These are phyloP conservation scores for Myriosclerotinia duriaeana DNA, from an alignment of 2,329 filamentous ascomycete species.

Conservation along the genomic window DNA sequence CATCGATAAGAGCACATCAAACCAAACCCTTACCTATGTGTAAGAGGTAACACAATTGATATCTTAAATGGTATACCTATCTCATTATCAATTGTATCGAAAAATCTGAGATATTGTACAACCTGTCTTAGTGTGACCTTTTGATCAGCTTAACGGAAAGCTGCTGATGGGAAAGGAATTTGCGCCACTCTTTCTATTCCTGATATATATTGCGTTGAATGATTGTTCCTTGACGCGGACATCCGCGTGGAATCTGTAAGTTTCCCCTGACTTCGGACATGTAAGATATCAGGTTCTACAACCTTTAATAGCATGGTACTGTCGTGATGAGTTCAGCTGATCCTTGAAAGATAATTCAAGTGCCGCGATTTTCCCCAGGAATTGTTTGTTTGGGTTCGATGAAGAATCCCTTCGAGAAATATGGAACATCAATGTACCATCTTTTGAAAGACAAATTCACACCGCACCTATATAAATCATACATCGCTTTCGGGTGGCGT, in stretches of 20 bases:
- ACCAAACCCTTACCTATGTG: background rate
- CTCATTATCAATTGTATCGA: slow-evolving; percentile 7
- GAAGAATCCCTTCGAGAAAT: slow-evolving; percentile 3
- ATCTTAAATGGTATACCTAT: background rate
- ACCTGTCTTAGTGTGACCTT: slow-evolving; percentile 16
- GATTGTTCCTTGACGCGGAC: slow-evolving; percentile 20
- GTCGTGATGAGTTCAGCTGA: slow-evolving; percentile 19
- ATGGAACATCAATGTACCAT: slow-evolving; percentile 11
- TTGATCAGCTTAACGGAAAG: slow-evolving; percentile 24
- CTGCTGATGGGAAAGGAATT: slow-evolving; percentile 18
- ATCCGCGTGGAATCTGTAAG: slow-evolving; percentile 22
- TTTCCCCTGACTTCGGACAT: slow-evolving; percentile 13
- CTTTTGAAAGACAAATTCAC: slow-evolving; percentile 9
- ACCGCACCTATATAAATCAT: background rate
- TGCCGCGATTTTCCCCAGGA: slow-evolving; percentile 1
- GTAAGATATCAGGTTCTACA: slow-evolving; percentile 22
- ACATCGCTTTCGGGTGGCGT: background rate
- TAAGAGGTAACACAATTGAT: slow-evolving; percentile 8
- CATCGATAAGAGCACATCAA: slow-evolving; percentile 10
- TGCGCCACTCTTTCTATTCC: background rate
- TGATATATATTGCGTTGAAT: slow-evolving; percentile 10
- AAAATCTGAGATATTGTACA: background rate
- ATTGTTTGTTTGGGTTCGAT: slow-evolving; percentile 9
- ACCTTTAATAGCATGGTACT: slow-evolving; percentile 21
- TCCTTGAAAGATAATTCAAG: slow-evolving; percentile 5